Evolutionary conservation across 2,329 filamentous ascomycete species (phyloP).

Genomic region (Chaetomiaceae sp.): DNA sequence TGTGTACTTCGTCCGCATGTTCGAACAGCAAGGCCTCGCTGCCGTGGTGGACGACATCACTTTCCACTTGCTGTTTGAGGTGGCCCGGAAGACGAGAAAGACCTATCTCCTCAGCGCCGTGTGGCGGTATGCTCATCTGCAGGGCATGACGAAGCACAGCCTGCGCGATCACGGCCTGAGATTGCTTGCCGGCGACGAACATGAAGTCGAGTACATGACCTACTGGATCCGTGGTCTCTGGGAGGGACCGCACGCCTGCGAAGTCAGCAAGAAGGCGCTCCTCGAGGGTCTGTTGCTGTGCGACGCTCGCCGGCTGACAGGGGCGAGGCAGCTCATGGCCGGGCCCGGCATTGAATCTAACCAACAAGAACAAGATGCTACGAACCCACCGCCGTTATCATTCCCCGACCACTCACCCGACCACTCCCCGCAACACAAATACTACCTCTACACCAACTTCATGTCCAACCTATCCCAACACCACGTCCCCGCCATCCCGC

Average conservation of each 20-base stretch:
- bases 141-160: constrained; percentile 24
- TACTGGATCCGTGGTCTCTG: constrained; percentile 4
- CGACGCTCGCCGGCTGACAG: not conserved
- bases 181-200: not conserved
- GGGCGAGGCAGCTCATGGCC: too few relatives aligned
- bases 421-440: not conserved
- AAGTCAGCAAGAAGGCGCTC: not conserved
- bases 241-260: not conserved
- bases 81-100: constrained; percentile 33
- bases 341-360: too few relatives aligned
- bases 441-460: not conserved
- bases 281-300: not conserved
- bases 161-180: constrained; percentile 26
- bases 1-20: constrained; percentile 25
- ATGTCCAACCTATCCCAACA: not conserved
- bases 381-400: not conserved
- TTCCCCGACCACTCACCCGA: too few relatives aligned
- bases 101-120: constrained; percentile 31
- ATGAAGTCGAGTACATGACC: not conserved
- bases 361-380: not conserved
- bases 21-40: constrained; percentile 18
- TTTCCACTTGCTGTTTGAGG: constrained; percentile 37
- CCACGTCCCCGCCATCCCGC: not conserved
- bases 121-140: constrained; percentile 33
- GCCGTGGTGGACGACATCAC: constrained; percentile 27